These are phyloP conservation scores for Pezicula neosporulosa DNA, from an alignment of 2,329 filamentous ascomycete genomes.

Conservation along the genomic window DNA sequence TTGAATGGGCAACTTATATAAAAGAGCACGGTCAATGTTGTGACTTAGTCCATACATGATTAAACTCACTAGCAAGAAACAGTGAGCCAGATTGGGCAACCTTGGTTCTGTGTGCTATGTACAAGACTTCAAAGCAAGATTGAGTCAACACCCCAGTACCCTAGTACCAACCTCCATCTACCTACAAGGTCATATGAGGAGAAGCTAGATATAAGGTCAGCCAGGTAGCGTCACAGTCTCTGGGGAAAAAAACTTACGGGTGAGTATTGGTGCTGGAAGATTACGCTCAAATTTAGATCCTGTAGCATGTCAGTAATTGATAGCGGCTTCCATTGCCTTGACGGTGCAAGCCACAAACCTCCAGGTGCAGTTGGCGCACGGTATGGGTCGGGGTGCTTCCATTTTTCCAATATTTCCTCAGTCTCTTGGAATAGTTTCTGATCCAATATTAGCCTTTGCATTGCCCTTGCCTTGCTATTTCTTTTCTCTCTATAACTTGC, in stretches of 20 bases:
- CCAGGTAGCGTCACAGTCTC: not conserved
- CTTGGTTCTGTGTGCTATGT: slow-evolving; percentile 9
- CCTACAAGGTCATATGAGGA: slow-evolving; percentile 14
- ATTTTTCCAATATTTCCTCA: slow-evolving; percentile 81
- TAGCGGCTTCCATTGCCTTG: not conserved
- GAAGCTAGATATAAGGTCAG: slow-evolving; percentile 21
- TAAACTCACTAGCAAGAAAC: too few relatives aligned
- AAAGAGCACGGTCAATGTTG: too few relatives aligned
- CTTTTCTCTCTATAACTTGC: slow-evolving; percentile 31
- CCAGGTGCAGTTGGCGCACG: slow-evolving; percentile 85
- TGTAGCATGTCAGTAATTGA: slow-evolving; percentile 32
- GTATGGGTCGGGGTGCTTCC: slow-evolving; percentile 98
- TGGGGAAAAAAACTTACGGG: slow-evolving; percentile 58
- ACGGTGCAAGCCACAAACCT: slow-evolving; percentile 51
- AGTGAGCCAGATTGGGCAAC: too few relatives aligned
- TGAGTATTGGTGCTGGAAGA: slow-evolving; percentile 72
- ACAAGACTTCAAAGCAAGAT: slow-evolving; percentile 5
- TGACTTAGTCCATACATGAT: too few relatives aligned
- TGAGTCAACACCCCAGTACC: not conserved
- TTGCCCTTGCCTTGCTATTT: not conserved
- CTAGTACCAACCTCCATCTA: slow-evolving; percentile 10
- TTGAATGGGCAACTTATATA: too few relatives aligned
- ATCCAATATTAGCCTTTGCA: slow-evolving; percentile 9
- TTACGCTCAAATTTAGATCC: slow-evolving; percentile 97
- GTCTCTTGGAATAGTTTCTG: slow-evolving; percentile 84